Evolutionary conservation across 129 eudicot species (phyloP).

Genomic region (Erigeron canadensis): DNA sequence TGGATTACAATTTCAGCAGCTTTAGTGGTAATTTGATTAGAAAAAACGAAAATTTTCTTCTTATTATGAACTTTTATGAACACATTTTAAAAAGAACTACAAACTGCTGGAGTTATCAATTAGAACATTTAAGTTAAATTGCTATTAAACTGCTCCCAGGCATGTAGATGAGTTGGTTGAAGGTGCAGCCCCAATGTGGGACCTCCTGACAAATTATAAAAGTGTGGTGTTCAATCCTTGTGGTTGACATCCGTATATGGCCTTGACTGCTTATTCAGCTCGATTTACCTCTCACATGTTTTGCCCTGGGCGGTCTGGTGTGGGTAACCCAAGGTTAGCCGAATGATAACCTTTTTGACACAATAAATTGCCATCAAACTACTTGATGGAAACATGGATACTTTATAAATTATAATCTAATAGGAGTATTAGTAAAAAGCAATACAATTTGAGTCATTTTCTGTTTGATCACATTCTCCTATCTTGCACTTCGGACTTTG

Average conservation of each 20-base stretch:
- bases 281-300: no score
- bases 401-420: conserved; percentile 4
- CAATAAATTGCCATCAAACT: not conserved
- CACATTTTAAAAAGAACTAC: not conserved
- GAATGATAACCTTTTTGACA: no score
- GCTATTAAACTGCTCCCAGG: not conserved
- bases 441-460: not conserved
- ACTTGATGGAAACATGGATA: conserved; percentile 6
- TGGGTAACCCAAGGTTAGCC: no score
- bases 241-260: no score
- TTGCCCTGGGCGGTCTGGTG: no score
- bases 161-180: no score
- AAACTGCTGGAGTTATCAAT: conserved; percentile 2
- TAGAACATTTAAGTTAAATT: conserved; percentile 14
- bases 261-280: no score
- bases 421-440: not conserved
- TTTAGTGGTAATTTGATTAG: not conserved
- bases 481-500: not conserved
- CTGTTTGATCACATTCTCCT: not conserved
- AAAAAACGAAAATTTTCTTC: conserved; percentile 1
- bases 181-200: no score
- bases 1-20: not conserved
- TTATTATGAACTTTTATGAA: not conserved
- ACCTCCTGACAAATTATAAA: no score
- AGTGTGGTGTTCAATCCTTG: no score